phyloP scores from a whole-genome alignment of 306 rosid genomes.

The Inga laurina region DNA sequence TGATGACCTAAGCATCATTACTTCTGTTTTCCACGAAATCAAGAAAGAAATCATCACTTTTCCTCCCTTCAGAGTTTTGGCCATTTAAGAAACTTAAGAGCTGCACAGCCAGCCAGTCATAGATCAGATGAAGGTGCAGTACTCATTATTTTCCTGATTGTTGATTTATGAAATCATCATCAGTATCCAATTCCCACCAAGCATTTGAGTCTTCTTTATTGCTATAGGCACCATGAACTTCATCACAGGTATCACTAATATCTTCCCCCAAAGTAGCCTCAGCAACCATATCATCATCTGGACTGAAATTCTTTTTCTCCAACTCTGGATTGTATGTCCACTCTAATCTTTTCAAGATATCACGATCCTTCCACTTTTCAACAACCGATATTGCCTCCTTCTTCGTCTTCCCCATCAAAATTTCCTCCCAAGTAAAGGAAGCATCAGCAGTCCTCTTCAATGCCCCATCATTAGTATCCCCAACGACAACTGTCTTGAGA shows the following conservation, averaged over 20 bases:
- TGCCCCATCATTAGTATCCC: constrained; percentile 63
- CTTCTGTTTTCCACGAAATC: not conserved
- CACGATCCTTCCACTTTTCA: constrained; percentile 83
- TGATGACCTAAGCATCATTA: constrained; percentile 14
- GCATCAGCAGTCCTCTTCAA: constrained; percentile 78
- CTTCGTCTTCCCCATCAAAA: constrained; percentile 77
- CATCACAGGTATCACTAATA: constrained; percentile 35
- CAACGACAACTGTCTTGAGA: constrained; percentile 72
- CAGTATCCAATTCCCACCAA: constrained; percentile 81
- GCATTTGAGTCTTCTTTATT: constrained; percentile 37
- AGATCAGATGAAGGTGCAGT: constrained; percentile 19
- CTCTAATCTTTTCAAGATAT: constrained; percentile 74
- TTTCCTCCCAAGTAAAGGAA: constrained; percentile 80
- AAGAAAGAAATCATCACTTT: not conserved
- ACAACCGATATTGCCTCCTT: constrained; percentile 65
- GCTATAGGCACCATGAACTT: constrained; percentile 37
- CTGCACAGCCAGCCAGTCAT: not conserved
- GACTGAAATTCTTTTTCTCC: constrained; percentile 34
- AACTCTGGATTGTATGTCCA: constrained; percentile 70
- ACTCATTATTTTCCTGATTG: not conserved
- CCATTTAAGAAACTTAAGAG: constrained; percentile 8
- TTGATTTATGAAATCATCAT: constrained; percentile 15
- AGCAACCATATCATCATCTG: constrained; percentile 34
- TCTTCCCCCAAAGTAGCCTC: constrained; percentile 45
- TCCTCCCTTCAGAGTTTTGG: not conserved